Conservation (phyloP, 208 protist genomes). For the Sergeia podlipaevii region DNA sequence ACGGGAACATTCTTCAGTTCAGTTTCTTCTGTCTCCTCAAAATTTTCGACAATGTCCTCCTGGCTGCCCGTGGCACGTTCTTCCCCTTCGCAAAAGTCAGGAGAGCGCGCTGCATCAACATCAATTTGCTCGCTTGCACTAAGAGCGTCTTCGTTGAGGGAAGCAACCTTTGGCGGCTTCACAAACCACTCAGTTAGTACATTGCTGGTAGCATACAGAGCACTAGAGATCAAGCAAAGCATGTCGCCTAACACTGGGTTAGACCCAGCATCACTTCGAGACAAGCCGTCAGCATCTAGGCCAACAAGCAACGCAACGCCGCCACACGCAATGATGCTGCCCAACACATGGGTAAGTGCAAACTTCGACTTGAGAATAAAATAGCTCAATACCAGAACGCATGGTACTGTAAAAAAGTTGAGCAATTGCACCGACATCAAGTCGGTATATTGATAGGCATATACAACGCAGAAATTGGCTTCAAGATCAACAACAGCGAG, state of each 20-base stretch:
- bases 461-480: slow-evolving; percentile 92
- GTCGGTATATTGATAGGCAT: slow-evolving; percentile 93
- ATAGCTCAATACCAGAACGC: slow-evolving; percentile 85
- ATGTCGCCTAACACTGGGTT: slow-evolving; percentile 81
- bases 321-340: slow-evolving; percentile 68
- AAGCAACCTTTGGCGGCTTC: slow-evolving; percentile 24
- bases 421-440: slow-evolving; percentile 91
- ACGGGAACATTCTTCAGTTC: slow-evolving; percentile 38
- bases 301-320: slow-evolving; percentile 78
- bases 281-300: slow-evolving; percentile 67
- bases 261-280: slow-evolving; percentile 21
- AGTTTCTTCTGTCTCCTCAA: slow-evolving; percentile 11
- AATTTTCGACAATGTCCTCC: neutral
- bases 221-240: slow-evolving; percentile 68
- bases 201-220: slow-evolving; percentile 89
- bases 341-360: slow-evolving; percentile 75
- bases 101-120: neutral
- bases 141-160: neutral
- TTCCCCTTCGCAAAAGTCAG: neutral
- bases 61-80: neutral
- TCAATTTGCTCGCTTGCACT: neutral
- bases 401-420: slow-evolving; percentile 92
- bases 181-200: slow-evolving; percentile 90
- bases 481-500: slow-evolving; percentile 91
- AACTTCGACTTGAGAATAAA: slow-evolving; percentile 84